Evolutionary conservation across 805 yeast genomes (phyloP).

Genomic region (Lipomyces spencermartinsiae): DNA sequence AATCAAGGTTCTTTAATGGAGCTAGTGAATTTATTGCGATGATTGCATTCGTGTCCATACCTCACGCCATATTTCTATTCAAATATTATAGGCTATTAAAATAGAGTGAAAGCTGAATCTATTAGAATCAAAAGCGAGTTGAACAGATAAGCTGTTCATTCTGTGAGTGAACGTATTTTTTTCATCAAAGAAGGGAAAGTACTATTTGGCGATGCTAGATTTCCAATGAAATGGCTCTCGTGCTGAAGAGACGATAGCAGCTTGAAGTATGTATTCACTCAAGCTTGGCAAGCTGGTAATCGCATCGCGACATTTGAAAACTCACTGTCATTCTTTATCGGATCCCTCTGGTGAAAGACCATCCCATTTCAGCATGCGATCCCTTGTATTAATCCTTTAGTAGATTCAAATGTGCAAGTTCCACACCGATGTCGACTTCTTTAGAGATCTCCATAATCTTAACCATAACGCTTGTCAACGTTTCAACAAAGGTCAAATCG

Average conservation of each 20-base stretch:
- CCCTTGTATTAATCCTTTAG: not conserved
- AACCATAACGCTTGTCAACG: slow-evolving; percentile 13
- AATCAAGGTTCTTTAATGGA: not conserved
- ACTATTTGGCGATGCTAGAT: not conserved
- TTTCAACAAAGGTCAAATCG: slow-evolving; percentile 1
- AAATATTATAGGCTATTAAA: not conserved
- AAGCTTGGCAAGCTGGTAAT: not conserved
- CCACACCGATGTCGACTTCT: not conserved
- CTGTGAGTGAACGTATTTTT: not conserved
- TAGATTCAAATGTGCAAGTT: not conserved
- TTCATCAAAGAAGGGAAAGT: not conserved
- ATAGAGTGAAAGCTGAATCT: not conserved
- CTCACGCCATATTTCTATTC: not conserved
- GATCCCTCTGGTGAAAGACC: not conserved
- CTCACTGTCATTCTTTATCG: not conserved
- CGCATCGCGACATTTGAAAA: not conserved
- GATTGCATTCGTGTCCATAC: not conserved
- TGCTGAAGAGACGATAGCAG: not conserved
- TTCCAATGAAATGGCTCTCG: not conserved
- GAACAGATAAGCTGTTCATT: not conserved
- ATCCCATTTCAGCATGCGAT: not conserved
- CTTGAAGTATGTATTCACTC: not conserved
- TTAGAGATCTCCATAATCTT: not conserved
- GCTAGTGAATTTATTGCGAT: not conserved
- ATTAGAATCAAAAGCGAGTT: not conserved